Base-by-base conservation (phyloP, 257 asterid species). In the Vinca minor region DNA sequence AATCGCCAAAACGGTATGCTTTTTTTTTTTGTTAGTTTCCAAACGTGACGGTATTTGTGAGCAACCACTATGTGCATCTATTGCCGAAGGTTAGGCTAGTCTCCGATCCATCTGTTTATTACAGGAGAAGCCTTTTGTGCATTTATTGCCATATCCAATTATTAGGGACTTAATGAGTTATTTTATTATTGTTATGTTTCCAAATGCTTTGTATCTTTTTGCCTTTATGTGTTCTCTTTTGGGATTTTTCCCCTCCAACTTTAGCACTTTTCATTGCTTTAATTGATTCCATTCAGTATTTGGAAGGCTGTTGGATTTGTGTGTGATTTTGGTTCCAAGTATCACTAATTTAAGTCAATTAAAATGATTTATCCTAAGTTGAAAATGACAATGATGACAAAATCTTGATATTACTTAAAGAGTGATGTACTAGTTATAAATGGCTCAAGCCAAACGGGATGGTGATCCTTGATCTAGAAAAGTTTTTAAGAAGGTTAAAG, bases 1-100 rank as follows among this genome's bases (percentile, higher is more conserved):
- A 62, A 92, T 92, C 76, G 98, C 96, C 63, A 92, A 92, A 81
- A 92, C 98, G 85, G 98, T 92, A 76, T 3, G 44, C 64, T 59
- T 42, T 42, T 11, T 20, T 28, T 36, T 13, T 11, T n/a, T n/a
- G n/a, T n/a, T n/a, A n/a, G 23, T 12, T 47, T 28, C 12, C 34
- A 55, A n/a, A n/a, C n/a, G n/a, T n/a, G n/a, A n/a, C n/a, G n/a
- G n/a, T n/a, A n/a, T n/a, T n/a, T n/a, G n/a, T n/a, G n/a, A n/a
- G n/a, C n/a, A n/a, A n/a, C n/a, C n/a, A n/a, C n/a, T n/a, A n/a
- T n/a, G n/a, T n/a, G n/a, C n/a, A n/a, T n/a, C n/a, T n/a, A n/a
- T n/a, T n/a, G n/a, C n/a, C n/a, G n/a, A n/a, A n/a, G n/a, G n/a
- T n/a, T n/a, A n/a, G n/a, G n/a, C n/a, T n/a, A n/a, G n/a, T n/a